These are phyloP conservation scores for Isatis tinctoria DNA, from an alignment of 345 rosid species.

Conservation along the genomic window DNA sequence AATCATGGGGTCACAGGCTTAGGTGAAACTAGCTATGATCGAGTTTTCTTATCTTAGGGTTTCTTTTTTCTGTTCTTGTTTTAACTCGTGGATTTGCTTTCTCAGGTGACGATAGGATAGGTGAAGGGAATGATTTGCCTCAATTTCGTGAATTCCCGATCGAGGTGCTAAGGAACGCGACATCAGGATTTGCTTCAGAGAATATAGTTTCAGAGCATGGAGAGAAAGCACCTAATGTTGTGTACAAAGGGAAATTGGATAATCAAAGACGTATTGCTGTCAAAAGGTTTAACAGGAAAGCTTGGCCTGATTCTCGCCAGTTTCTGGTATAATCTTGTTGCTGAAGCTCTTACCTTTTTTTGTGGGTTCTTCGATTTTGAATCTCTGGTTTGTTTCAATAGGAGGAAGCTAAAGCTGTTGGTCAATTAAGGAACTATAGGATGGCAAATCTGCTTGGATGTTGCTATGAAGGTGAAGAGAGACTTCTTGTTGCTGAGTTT, in stretches of 20 bases:
- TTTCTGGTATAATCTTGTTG: conserved; percentile 50
- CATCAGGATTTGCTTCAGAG: conserved; percentile 83
- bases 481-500: conserved; percentile 88
- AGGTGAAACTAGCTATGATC: conserved; percentile 39
- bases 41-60: not conserved
- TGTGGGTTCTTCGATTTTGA: not conserved
- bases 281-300: conserved; percentile 75
- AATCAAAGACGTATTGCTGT: conserved; percentile 80
- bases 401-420: conserved; percentile 96
- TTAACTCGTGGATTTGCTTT: not conserved
- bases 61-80: not conserved
- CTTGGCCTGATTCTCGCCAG: conserved; percentile 92
- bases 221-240: conserved; percentile 95
- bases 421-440: conserved; percentile 66
- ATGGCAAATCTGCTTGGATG: conserved; percentile 91
- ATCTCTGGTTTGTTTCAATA: conserved; percentile 11
- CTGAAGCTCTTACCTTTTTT: not conserved
- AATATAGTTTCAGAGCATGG: conserved; percentile 96
- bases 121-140: conserved; percentile 46
- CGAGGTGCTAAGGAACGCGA: conserved; percentile 73
- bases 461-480: conserved; percentile 84
- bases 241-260: conserved; percentile 85
- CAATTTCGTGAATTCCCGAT: conserved; percentile 70
- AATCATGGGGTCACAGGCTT: conserved; percentile 52
- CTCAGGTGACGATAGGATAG: conserved; percentile 52